phyloP scores from a whole-genome alignment of 352 stramenopile genomes.

The Ophiocytium majus region DNA sequence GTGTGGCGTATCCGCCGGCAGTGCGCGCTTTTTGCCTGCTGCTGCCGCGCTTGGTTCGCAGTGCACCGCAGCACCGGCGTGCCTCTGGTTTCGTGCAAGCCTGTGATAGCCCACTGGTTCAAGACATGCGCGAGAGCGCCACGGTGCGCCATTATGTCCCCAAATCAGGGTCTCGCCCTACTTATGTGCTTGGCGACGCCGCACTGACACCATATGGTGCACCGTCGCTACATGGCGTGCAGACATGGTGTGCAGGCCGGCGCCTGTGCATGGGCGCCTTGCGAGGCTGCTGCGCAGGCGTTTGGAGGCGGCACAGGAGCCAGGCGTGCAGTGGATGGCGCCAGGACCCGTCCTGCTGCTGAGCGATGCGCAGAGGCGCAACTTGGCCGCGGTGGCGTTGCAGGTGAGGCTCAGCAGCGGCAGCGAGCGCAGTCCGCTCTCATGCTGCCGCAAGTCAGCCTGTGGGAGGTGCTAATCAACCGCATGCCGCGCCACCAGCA shows the following conservation, averaged over 20 bases:
- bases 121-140: neutral
- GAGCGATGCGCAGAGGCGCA: neutral
- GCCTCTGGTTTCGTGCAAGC: neutral
- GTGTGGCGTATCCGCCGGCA: neutral
- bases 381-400: neutral
- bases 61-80: neutral
- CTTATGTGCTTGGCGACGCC: neutral
- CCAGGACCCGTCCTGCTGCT: neutral
- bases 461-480: too few species aligned
- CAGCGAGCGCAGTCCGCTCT: too few species aligned
- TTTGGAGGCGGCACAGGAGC: too few species aligned
- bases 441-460: too few species aligned
- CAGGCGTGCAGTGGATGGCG: too few species aligned
- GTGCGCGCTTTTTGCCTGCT: too few species aligned
- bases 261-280: too few species aligned
- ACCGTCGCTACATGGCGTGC: neutral
- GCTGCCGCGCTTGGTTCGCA: too few species aligned
- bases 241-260: slow-evolving; percentile 4
- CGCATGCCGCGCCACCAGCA: too few species aligned
- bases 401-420: too few species aligned
- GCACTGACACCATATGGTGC: neutral
- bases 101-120: neutral
- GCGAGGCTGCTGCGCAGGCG: too few species aligned
- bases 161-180: too few species aligned
- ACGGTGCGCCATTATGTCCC: neutral